Evolutionary conservation across 345 rosid species (phyloP).

Genomic region (Salix caprea): DNA sequence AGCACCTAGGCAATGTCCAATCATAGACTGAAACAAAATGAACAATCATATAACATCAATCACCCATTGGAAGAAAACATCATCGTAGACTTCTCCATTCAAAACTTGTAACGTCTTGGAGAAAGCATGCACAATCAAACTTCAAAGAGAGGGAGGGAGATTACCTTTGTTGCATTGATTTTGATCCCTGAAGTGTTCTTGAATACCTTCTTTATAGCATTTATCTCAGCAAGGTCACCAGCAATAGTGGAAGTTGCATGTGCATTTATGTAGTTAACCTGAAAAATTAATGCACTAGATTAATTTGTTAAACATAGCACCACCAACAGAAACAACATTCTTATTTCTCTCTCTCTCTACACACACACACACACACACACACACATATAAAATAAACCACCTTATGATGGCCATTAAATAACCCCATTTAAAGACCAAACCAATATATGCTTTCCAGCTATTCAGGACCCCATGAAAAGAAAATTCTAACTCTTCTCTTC

Average conservation of each 20-base stretch:
- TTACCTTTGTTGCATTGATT: conserved; percentile 95
- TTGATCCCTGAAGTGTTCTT: conserved; percentile 74
- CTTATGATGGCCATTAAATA: background rate
- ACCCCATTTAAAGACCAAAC: background rate
- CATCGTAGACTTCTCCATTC: background rate
- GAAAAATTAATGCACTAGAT: conserved; percentile 13
- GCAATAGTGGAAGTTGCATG: conserved; percentile 98
- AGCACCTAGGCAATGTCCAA: conserved; percentile 99
- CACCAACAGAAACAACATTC: background rate
- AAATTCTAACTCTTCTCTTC: too few relatives aligned
- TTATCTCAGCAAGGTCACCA: conserved; percentile 97
- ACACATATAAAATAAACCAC: too few relatives aligned
- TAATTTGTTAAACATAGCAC: background rate
- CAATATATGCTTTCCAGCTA: background rate
- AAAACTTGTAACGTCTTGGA: background rate
- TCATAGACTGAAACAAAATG: conserved; percentile 68
- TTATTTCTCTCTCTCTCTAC: too few relatives aligned
- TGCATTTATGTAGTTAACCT: conserved; percentile 97
- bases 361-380: too few relatives aligned
- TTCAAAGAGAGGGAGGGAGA: conserved; percentile 12
- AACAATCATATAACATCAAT: conserved; percentile 6
- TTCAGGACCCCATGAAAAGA: background rate
- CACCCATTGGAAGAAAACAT: background rate
- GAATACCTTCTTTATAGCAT: conserved; percentile 93
- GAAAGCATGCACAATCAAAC: background rate